Evolutionary conservation across 371 early-diverging fungal genomes (phyloP).

Genomic region (Basidiobolus heterosporus): DNA sequence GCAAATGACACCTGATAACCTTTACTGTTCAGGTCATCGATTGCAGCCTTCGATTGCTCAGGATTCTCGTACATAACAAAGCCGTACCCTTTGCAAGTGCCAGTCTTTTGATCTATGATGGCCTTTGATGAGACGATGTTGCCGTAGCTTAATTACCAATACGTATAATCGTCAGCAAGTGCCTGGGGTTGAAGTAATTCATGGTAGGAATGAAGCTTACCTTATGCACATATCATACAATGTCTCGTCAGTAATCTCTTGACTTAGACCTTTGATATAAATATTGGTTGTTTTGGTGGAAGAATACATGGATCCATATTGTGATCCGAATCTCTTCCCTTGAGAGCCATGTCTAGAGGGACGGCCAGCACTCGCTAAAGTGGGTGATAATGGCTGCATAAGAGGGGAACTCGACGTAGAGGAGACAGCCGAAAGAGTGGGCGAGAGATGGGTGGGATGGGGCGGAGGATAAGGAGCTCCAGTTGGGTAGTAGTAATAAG

Average conservation of each 20-base stretch:
- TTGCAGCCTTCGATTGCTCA: slow-evolving; percentile 46
- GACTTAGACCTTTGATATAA: slow-evolving; percentile 66
- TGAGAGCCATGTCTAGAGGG: slow-evolving; percentile 4
- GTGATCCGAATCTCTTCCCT: neutral
- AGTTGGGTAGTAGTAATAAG: too few species aligned
- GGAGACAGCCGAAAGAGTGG: slow-evolving; percentile 8
- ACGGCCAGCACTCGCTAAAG: slow-evolving; percentile 4
- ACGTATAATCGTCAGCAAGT: neutral
- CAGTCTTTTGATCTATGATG: slow-evolving; percentile 60
- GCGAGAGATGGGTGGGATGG: slow-evolving; percentile 5
- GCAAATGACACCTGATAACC: slow-evolving; percentile 67
- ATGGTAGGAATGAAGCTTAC: slow-evolving; percentile 18
- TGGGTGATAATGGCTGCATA: slow-evolving; percentile 1
- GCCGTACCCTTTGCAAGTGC: slow-evolving; percentile 79
- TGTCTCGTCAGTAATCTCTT: slow-evolving; percentile 50
- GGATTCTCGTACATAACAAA: slow-evolving; percentile 74
- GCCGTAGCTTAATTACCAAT: slow-evolving; percentile 39
- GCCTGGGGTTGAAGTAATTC: neutral
- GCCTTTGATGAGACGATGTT: slow-evolving; percentile 65
- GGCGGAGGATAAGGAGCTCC: too few species aligned
- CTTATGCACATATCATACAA: slow-evolving; percentile 45
- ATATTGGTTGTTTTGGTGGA: slow-evolving; percentile 33
- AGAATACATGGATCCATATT: slow-evolving; percentile 1
- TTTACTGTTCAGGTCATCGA: slow-evolving; percentile 40
- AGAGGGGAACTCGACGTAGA: slow-evolving; percentile 10